Conservation (phyloP, 2,329 filamentous ascomycete species). For the Calonectria ilicicola region DNA sequence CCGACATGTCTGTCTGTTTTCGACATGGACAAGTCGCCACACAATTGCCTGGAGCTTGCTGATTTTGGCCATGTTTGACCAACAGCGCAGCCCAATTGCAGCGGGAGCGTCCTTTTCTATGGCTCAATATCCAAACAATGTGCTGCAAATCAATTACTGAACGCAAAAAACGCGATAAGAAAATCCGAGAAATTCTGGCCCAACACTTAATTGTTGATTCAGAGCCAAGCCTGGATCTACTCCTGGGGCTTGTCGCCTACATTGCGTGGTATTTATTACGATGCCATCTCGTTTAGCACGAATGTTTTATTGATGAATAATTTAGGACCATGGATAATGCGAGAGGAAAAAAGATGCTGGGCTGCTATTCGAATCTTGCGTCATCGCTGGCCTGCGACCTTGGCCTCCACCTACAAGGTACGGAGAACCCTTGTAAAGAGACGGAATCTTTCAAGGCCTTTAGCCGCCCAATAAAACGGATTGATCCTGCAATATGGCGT, state of each 20-base stretch:
- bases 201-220: constrained; percentile 39
- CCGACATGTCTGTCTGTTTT: not conserved
- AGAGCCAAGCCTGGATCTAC: constrained; percentile 40
- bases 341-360: constrained; percentile 25
- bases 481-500: constrained; percentile 20
- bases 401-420: constrained; percentile 23
- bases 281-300: not conserved
- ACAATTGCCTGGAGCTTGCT: not conserved
- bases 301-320: not conserved
- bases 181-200: constrained; percentile 34
- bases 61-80: not conserved
- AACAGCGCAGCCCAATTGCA: constrained; percentile 39
- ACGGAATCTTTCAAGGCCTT: constrained; percentile 25
- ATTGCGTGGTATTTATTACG: constrained; percentile 35
- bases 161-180: constrained; percentile 31
- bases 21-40: not conserved
- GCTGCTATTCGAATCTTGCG: constrained; percentile 27
- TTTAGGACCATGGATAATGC: constrained; percentile 28
- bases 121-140: constrained; percentile 50
- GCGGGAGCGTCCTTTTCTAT: constrained; percentile 49
- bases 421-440: constrained; percentile 29
- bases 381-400: constrained; percentile 31
- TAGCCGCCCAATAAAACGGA: constrained; percentile 27
- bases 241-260: constrained; percentile 39
- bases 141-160: constrained; percentile 36